Base-by-base conservation (phyloP, 306 rosid species). In the Arachis hypogaea region DNA sequence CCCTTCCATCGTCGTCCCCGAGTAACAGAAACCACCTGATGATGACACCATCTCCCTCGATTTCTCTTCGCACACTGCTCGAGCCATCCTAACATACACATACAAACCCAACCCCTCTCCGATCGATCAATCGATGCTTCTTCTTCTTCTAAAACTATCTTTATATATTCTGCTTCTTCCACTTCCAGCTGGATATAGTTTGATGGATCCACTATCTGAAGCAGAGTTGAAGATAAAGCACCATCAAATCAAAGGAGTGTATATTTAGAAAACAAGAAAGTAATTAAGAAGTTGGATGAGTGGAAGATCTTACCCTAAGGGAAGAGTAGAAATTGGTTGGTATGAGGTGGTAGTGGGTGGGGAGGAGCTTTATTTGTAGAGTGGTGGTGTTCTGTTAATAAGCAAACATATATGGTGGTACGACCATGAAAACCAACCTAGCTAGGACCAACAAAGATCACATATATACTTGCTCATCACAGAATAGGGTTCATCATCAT, bases 401-500 rank as follows among this genome's bases (percentile, higher is more conserved):
- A 82, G 82, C 82, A 85, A 89, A 81, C 84, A 78, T 33, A 68
- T 77, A 11, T 14, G 59, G 30, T 59, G 52, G 54, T 45, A 81
- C 3, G 52, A 47, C 83, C 86, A 80, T 80, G 88, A 76, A 86
- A 83, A 40, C 63, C 78, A 77, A 78, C 90, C 87, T 86, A 68
- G 81, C 86, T 83, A 77, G 84, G 82, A 82, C 59, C 86, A 85
- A 77, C 83, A 84, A 81, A 63, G 86, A 85, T 57, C 83, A 86
- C 83, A 77, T 47, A 88, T 72, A 78, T 22, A 22, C 67, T 69
- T 81, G 81, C 77, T 81, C 91, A 80, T 79, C 88, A 88, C 81
- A 85, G 84, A 83, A 79, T 82, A 79, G 83, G 85, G 79, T 45
- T 84, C 95, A 93, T 84, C 86, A 84, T 82, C 93, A 90, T 85